These are phyloP conservation scores for Fagus sylvatica DNA, from an alignment of 306 rosid species.

Conservation along the genomic window DNA sequence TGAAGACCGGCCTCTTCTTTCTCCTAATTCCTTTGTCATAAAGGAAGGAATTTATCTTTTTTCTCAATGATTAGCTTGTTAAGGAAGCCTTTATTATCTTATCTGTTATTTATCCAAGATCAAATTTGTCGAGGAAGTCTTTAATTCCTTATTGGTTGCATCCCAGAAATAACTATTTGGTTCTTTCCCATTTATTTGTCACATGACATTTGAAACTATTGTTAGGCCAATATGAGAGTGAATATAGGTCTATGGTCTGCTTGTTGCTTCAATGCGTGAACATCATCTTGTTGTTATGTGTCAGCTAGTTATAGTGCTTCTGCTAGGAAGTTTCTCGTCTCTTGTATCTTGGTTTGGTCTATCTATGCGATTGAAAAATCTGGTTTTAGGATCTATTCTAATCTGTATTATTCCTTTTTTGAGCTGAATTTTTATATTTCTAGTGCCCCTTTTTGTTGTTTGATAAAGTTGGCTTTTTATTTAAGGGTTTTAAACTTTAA, in stretches of 20 bases:
- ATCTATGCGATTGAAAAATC: not conserved
- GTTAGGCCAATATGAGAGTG: not conserved
- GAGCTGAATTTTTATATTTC: not conserved
- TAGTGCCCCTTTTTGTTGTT: not conserved
- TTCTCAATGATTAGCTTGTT: not conserved
- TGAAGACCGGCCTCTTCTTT: no score
- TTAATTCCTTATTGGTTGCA: not conserved
- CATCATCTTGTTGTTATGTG: not conserved
- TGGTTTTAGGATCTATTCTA: not conserved
- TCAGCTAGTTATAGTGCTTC: not conserved
- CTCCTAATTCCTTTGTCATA: not conserved
- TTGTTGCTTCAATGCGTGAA: not conserved
- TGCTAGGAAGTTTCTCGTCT: slow-evolving; percentile 1
- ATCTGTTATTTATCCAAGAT: not conserved
- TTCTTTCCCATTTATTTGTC: not conserved
- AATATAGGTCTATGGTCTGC: not conserved
- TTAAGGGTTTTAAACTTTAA: not conserved
- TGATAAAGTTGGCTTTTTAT: not conserved
- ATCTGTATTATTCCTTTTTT: not conserved
- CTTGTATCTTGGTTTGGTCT: not conserved
- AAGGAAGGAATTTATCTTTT: not conserved
- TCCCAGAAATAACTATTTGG: not conserved
- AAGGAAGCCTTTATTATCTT: not conserved
- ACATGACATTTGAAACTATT: not conserved
- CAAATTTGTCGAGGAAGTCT: not conserved